Base-by-base conservation (phyloP, 768 basidiomycete species). In the Mycena amicta region DNA sequence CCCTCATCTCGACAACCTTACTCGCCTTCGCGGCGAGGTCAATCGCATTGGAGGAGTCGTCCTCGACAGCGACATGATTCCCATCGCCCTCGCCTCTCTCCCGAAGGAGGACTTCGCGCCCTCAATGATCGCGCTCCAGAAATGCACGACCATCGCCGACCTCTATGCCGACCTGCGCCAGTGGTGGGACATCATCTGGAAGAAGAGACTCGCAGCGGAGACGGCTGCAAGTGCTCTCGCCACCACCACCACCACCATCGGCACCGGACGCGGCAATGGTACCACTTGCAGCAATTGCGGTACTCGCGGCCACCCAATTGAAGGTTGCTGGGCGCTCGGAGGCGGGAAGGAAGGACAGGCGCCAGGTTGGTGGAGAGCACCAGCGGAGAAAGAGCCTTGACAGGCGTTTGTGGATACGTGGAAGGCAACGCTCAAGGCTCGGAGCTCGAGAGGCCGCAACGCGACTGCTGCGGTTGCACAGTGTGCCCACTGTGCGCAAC, bases 311-410 rank as follows among this genome's bases (percentile, higher is more conserved):
- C 60, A 61, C 25, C 23, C 51, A 1, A 53, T 53, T 27, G 55
- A 56, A 3, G 26, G 20, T 11, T 61, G 60, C 39, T 61, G 51
- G 50, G 51, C 51, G 2, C 45, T 3, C 0, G 60, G 60, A 3
- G 60, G 60, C 11, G 60, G 60, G 13, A 46, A 43, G 33, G 60
- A 61, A 31, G 60, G 60, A 4, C 55, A 56, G 8, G 60, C 51
- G 4, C 45, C 33, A 20, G 18, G 5, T 4, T 39, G 60, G 25
- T 61, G 55, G 60, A 12, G 30, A 4, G 54, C 54, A 3, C 59
- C 54, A 4, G n/a, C 8, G 1, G 59, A 50, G 11, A 33, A 30
- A 13, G 59, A 60, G 20, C 59, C 59, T 1, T 50, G 59, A 23
- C 50, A 30, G 41, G 20, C 30, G 5, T 18, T 37, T 6, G 45